Evolutionary conservation across 2,329 filamentous ascomycete genomes (phyloP).

Genomic region (Aspergillus tamarii): DNA sequence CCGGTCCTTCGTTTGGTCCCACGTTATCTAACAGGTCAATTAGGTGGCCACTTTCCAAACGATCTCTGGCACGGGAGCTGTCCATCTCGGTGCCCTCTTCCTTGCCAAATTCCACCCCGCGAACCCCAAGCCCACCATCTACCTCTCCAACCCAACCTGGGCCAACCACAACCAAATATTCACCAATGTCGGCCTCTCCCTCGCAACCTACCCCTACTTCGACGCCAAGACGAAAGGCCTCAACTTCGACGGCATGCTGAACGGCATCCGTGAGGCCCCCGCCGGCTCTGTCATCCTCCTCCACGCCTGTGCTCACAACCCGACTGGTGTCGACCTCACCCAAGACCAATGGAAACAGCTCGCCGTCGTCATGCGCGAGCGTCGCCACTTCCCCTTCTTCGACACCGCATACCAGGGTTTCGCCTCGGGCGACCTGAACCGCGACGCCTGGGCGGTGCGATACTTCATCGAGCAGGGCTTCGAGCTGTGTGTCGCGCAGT

Average conservation of each 20-base stretch:
- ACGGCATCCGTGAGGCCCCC: conserved; percentile 69
- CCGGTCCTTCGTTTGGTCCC: neutral
- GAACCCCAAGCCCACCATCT: conserved; percentile 69
- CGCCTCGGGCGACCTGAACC: conserved; percentile 82
- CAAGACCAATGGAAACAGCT: conserved; percentile 93
- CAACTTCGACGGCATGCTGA: conserved; percentile 87
- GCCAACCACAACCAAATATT: conserved; percentile 99
- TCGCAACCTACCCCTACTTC: conserved; percentile 92
- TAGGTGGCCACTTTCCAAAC: conserved; percentile 80
- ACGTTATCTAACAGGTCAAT: conserved; percentile 2
- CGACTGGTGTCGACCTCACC: conserved; percentile 93
- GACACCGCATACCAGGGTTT: conserved; percentile 98
- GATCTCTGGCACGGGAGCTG: conserved; percentile 94
- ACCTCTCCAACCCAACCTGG: conserved; percentile 95
- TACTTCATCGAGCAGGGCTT: conserved; percentile 96
- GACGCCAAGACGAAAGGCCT: conserved; percentile 84
- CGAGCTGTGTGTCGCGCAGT: conserved; percentile 62
- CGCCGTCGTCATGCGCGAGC: conserved; percentile 72
- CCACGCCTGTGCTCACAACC: conserved; percentile 97
- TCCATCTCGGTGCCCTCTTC: conserved; percentile 92
- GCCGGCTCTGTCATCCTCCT: conserved; percentile 84
- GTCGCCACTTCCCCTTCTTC: conserved; percentile 95
- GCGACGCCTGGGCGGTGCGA: conserved; percentile 88
- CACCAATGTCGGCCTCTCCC: conserved; percentile 77
- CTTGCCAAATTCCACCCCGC: conserved; percentile 83